A percentile compares a stretch with the other conserved stretches of the same genome.
Evolutionary conservation across 768 basidiomycete species (phyloP).

Genomic region (Leccinum ochraceum): DNA sequence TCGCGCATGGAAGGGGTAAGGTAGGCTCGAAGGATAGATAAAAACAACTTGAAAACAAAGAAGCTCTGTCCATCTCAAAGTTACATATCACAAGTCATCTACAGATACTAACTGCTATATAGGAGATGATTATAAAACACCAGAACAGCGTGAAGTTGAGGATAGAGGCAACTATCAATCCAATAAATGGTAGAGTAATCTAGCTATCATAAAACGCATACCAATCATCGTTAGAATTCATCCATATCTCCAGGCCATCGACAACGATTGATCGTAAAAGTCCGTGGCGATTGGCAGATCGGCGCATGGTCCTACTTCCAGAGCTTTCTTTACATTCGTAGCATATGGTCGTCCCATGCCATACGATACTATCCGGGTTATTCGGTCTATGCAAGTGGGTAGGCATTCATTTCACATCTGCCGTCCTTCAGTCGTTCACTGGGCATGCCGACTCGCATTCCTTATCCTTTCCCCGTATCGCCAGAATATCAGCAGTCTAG

Average conservation of each 20-base stretch:
- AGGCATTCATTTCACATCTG: not conserved
- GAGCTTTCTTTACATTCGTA: not conserved
- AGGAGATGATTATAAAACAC: not conserved
- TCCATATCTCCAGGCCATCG: not conserved
- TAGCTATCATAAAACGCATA: not conserved
- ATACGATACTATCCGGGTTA: not conserved
- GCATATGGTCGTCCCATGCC: not conserved
- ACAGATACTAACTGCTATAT: not conserved
- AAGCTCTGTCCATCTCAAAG: not conserved
- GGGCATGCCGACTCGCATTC: constrained; percentile 45
- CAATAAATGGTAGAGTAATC: not conserved
- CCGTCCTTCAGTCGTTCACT: not conserved
- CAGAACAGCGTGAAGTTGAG: not conserved
- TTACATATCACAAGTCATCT: not conserved
- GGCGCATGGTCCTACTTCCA: not conserved
- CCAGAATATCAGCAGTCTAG: constrained; percentile 47
- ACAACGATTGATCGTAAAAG: not conserved
- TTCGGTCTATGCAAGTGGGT: not conserved
- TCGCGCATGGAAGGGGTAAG: not conserved
- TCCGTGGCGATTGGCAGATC: not conserved
- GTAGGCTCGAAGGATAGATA: not conserved
- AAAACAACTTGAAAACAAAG: not conserved
- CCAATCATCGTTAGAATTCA: not conserved
- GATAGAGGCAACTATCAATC: not conserved
- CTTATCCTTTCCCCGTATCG: constrained; percentile 50